Conservation (phyloP, 164 flowering plant genomes). For the Vitis amurensis region DNA sequence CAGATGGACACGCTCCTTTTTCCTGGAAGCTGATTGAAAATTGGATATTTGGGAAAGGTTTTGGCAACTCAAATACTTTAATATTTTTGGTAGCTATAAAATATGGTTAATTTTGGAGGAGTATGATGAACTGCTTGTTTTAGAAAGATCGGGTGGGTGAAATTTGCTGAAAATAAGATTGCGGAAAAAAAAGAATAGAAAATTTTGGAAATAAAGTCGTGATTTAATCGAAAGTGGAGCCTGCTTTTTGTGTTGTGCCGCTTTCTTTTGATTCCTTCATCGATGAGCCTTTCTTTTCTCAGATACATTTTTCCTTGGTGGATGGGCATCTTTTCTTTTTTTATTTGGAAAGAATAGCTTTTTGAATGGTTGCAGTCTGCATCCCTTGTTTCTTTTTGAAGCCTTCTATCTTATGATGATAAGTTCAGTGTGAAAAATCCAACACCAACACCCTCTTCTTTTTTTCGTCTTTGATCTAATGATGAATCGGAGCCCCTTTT, state of each 20-base stretch:
- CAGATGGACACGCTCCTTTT: no score
- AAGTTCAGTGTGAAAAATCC: background rate
- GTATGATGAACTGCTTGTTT: no score
- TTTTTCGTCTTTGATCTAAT: background rate
- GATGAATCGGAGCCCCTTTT: background rate
- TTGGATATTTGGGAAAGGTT: no score
- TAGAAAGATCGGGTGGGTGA: no score
- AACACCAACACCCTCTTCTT: background rate
- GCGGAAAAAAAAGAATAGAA: no score
- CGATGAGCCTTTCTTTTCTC: background rate
- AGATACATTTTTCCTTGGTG: background rate
- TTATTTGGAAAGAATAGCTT: background rate
- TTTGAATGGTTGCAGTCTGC: constrained; percentile 1
- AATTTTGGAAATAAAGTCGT: no score
- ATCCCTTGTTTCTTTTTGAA: background rate
- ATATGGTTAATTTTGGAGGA: no score
- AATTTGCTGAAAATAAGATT: no score
- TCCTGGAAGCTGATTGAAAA: no score
- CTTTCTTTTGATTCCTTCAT: background rate
- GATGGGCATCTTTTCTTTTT: constrained; percentile 14
- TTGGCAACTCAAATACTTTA: no score
- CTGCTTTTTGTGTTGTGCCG: background rate
- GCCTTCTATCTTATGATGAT: background rate
- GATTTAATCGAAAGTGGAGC: no score
- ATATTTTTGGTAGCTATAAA: no score